Conservation (phyloP, 2,329 filamentous ascomycete species). For the Myriosclerotinia scirpicola region DNA sequence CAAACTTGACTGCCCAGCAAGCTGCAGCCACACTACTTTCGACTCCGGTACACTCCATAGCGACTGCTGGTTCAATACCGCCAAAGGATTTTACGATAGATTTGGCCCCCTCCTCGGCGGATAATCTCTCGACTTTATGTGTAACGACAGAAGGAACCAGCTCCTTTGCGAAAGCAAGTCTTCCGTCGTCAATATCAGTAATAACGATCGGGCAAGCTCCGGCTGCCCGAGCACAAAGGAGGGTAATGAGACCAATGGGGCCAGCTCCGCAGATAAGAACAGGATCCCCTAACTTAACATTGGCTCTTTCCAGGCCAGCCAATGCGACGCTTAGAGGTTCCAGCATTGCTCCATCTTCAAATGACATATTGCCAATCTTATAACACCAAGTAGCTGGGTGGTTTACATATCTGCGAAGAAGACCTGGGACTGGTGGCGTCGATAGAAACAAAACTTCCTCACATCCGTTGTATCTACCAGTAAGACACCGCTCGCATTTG, state of each 20-base stretch:
- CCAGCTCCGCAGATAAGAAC: constrained; percentile 90
- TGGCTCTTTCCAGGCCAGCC: constrained; percentile 81
- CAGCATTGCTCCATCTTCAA: constrained; percentile 84
- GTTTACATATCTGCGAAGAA: constrained; percentile 90
- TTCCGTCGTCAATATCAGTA: constrained; percentile 88
- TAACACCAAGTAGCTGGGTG: constrained; percentile 95
- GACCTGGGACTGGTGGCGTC: constrained; percentile 83
- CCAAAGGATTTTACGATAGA: constrained; percentile 69
- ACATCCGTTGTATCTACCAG: constrained; percentile 94
- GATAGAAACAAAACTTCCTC: constrained; percentile 82
- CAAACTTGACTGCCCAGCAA: constrained; percentile 90
- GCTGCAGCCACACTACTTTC: constrained; percentile 84
- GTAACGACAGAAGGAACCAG: constrained; percentile 78
- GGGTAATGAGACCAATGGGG: constrained; percentile 86
- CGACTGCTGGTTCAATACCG: constrained; percentile 76
- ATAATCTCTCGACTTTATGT: constrained; percentile 69
- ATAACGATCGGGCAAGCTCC: constrained; percentile 90
- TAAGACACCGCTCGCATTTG: constrained; percentile 85
- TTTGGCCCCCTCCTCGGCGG: constrained; percentile 69
- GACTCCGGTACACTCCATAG: constrained; percentile 92
- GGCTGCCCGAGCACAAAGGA: constrained; percentile 80
- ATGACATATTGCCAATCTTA: constrained; percentile 91
- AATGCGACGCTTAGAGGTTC: constrained; percentile 89
- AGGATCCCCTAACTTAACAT: constrained; percentile 79
- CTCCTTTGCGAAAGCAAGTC: constrained; percentile 80